Percentiles rank a stretch among this genome's conserved stretches.
These are phyloP conservation scores for Zopfia rhizophila DNA, from an alignment of 2,329 filamentous ascomycete species.

Conservation along the genomic window DNA sequence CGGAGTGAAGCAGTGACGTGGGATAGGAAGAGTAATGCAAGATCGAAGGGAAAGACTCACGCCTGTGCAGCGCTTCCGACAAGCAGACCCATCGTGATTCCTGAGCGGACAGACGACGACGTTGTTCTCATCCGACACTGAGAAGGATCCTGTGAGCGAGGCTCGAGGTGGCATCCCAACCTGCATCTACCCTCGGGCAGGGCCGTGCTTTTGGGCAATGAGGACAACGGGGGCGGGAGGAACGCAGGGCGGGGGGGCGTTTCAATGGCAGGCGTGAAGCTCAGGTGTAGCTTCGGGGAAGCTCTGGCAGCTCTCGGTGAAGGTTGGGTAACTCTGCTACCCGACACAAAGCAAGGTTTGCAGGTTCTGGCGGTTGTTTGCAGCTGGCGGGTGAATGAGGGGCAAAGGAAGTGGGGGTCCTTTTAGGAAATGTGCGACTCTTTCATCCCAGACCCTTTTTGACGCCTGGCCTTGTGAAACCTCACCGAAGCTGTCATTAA, in stretches of 20 bases:
- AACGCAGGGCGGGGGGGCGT: constrained; percentile 2
- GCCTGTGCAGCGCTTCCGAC: constrained; percentile 96
- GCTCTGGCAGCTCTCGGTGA: constrained; percentile 14
- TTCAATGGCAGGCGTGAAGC: constrained; percentile 24
- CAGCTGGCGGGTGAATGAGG: background rate
- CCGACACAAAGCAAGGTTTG: constrained; percentile 5
- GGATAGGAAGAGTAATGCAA: constrained; percentile 20
- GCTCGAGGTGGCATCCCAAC: constrained; percentile 87
- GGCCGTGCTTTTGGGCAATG: constrained; percentile 23
- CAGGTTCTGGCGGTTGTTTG: background rate
- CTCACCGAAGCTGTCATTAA: no score
- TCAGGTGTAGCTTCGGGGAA: constrained; percentile 17
- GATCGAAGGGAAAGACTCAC: constrained; percentile 71
- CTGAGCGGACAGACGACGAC: constrained; percentile 96
- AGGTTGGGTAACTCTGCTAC: constrained; percentile 5
- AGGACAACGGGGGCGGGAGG: constrained; percentile 7
- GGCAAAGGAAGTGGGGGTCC: background rate
- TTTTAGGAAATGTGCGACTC: no score
- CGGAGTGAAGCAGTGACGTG: constrained; percentile 30
- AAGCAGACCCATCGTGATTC: constrained; percentile 96
- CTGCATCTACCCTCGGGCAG: constrained; percentile 49
- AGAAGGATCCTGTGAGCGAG: constrained; percentile 88
- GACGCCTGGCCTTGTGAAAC: constrained; percentile 11
- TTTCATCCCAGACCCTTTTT: constrained; percentile 9
- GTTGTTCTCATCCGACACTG: constrained; percentile 89